Base-by-base conservation (phyloP, 2,329 filamentous ascomycete genomes). In the Calonectria fujianensis region DNA sequence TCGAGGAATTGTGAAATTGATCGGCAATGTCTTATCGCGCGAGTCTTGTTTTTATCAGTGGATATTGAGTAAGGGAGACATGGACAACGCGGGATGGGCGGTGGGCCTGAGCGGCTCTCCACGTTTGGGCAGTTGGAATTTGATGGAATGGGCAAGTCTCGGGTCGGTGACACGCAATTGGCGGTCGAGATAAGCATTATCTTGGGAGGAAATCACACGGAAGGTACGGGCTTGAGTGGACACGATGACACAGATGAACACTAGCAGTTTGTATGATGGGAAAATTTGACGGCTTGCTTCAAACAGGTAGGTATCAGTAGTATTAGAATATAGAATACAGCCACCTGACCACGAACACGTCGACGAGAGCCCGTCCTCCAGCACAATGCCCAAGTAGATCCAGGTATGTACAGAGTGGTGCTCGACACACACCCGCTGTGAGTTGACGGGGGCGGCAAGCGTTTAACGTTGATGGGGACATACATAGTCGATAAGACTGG, bases 221-320 rank as follows among this genome's bases (percentile, higher is more conserved):
- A 4, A 39, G 16, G 4, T 0, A n/a, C 4, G 41, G 41, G 14
- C 11, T 20, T 20, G 14, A 41, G 27, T 5, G 35, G 8, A 31
- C 51, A 54, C 27, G 24, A 41, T 18, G 37, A 35, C 13, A 27
- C 37, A 13, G 13, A 5, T 14, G 29, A 9, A 24, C 57, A 41
- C 35, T 14, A 20, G 24, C 5, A 31, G 9, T 50, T n/a, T n/a
- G 29, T 64, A 20, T 51, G 3, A 41, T 57, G 65, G 52, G 65
- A 32, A 66, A 74, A 68, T 41, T 54, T 35, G 51, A 70, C 77
- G 76, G 70, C 74, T 81, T 78, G 78, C 74, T 79, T 81, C 76
- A 81, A 81, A 80, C 76, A 80, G 78, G 79, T 80, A 82, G 81
- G 81, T 83, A 82, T 83, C 80, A 82, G 81, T 83, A 81, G 81